These are phyloP conservation scores for Sporobolomyces phaffii DNA, from an alignment of 768 basidiomycete genomes.

Conservation along the genomic window DNA sequence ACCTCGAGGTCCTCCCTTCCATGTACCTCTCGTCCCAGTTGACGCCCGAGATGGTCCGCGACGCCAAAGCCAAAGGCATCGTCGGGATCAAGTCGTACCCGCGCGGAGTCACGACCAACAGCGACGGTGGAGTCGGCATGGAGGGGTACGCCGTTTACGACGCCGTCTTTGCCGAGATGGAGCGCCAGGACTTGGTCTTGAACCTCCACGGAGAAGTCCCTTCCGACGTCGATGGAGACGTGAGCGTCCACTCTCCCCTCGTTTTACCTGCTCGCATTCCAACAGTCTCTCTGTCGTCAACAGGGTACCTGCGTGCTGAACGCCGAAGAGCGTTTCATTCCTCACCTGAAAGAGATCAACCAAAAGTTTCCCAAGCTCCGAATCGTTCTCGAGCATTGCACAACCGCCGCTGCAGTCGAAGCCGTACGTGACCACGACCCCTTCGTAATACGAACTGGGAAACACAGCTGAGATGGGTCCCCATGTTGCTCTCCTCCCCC, in stretches of 20 bases:
- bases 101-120: conserved; percentile 93
- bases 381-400: conserved; percentile 96
- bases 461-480: too few species aligned
- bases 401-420: conserved; percentile 83
- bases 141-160: conserved; percentile 93
- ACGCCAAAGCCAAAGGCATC: conserved; percentile 78
- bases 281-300: too few species aligned
- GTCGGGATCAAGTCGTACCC: conserved; percentile 93
- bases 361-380: conserved; percentile 75
- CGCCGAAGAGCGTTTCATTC: conserved; percentile 81
- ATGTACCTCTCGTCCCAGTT: conserved; percentile 87
- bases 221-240: conserved; percentile 61
- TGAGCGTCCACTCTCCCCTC: conserved; percentile 27
- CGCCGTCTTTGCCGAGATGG: conserved; percentile 87
- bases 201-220: conserved; percentile 97
- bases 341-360: conserved; percentile 77
- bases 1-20: conserved; percentile 86
- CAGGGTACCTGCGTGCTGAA: conserved; percentile 89
- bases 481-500: not conserved
- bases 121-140: conserved; percentile 71
- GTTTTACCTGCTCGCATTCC: not conserved
- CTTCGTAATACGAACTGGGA: not conserved
- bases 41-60: conserved; percentile 81
- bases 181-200: conserved; percentile 84
- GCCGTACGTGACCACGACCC: conserved; percentile 60